Evolutionary conservation across 441 rosid species (phyloP).

Genomic region (Eutrema salsugineum): DNA sequence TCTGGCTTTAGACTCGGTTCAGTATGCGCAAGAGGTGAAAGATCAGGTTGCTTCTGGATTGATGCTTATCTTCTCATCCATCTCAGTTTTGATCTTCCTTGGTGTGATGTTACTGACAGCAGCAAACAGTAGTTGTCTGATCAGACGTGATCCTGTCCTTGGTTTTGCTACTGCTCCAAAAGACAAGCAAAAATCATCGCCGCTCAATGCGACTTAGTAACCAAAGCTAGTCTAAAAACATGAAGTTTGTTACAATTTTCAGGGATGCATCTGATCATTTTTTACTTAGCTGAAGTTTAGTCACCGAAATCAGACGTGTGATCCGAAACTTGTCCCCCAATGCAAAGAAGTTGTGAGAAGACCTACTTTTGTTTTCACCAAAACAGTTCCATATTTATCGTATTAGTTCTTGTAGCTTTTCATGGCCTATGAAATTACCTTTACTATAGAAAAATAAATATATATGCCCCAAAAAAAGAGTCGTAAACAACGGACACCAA

Average conservation of each 20-base stretch:
- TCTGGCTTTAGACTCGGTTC: constrained; percentile 47
- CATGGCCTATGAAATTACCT: neutral
- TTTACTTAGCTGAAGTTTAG: no score
- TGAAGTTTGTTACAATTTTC: no score
- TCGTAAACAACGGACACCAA: no score
- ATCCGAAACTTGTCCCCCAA: no score
- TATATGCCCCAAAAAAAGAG: no score
- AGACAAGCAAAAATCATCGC: constrained; percentile 10
- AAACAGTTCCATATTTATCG: neutral
- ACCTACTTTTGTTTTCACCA: no score
- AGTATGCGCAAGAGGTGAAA: constrained; percentile 47
- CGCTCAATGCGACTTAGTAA: neutral
- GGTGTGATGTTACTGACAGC: constrained; percentile 51
- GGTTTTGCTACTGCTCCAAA: constrained; percentile 17
- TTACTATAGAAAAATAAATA: neutral
- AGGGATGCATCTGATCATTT: no score
- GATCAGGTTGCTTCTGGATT: constrained; percentile 30
- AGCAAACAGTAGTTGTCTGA: constrained; percentile 30
- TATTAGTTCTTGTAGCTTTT: neutral
- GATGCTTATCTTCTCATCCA: constrained; percentile 41
- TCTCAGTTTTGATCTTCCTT: constrained; percentile 45
- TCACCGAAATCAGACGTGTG: no score
- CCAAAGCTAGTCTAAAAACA: no score
- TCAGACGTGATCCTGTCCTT: constrained; percentile 15
- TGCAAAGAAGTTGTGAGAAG: no score